phyloP scores from a whole-genome alignment of 202 grass and related monocot genomes.

The Schoenoplectus triqueter region DNA sequence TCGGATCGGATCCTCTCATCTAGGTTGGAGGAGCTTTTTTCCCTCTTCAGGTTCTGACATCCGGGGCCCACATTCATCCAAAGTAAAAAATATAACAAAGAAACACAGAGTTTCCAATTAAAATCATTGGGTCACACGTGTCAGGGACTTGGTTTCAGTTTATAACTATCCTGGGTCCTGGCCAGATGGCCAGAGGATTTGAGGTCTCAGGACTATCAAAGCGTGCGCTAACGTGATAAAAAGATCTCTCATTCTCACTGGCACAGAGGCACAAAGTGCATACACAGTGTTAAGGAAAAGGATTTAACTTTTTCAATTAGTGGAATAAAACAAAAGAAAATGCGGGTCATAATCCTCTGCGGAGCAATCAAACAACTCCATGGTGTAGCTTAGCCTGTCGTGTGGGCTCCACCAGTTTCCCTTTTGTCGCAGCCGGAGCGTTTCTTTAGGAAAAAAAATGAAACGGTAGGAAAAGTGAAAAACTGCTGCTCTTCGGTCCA shows the following conservation, averaged over 20 bases:
- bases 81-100: not conserved
- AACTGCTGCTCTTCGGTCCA: too few relatives aligned
- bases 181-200: too few relatives aligned
- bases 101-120: too few relatives aligned
- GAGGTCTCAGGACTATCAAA: not conserved
- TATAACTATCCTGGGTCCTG: too few relatives aligned
- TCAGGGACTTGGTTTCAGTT: too few relatives aligned
- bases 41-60: not conserved
- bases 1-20: not conserved
- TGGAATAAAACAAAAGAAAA: not conserved
- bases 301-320: conserved; percentile 8
- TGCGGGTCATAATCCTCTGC: not conserved
- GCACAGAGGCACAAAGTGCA: not conserved
- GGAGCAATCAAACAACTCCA: not conserved
- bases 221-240: conserved; percentile 3
- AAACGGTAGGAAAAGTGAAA: too few relatives aligned
- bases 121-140: too few relatives aligned
- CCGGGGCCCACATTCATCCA: not conserved
- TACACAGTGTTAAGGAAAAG: not conserved
- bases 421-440: not conserved
- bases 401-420: not conserved
- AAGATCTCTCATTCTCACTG: not conserved
- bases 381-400: not conserved
- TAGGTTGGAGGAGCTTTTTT: not conserved
- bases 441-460: not conserved